These are phyloP conservation scores for Pisolithus orientalis DNA, from an alignment of 768 basidiomycete species.

Conservation along the genomic window DNA sequence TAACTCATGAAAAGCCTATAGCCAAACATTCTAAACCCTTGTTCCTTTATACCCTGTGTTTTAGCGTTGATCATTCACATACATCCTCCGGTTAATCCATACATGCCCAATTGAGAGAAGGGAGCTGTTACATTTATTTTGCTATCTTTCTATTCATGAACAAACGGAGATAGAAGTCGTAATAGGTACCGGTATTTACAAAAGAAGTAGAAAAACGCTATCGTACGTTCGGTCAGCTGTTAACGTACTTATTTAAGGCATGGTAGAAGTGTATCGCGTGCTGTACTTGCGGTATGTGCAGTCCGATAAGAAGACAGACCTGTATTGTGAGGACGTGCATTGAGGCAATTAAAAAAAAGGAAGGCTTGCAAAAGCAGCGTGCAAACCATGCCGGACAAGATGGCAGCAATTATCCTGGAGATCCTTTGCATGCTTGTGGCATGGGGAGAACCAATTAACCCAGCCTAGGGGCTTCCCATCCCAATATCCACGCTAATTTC, in stretches of 20 bases:
- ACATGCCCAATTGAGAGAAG: neutral
- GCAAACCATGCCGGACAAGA: neutral
- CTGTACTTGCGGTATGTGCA: neutral
- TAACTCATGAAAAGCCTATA: neutral
- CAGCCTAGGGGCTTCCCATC: constrained; percentile 24
- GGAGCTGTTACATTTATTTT: neutral
- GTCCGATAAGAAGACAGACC: neutral
- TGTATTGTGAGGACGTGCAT: neutral
- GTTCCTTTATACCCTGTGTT: too few species aligned
- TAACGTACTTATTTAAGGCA: neutral
- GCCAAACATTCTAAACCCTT: neutral
- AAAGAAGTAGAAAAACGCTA: neutral
- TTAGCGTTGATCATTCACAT: too few species aligned
- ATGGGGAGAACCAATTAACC: neutral
- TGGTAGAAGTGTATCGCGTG: neutral
- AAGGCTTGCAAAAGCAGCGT: neutral
- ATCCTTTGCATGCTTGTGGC: too few species aligned
- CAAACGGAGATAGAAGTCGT: neutral
- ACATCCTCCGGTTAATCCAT: too few species aligned
- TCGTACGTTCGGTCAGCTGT: neutral
- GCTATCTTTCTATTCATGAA: neutral
- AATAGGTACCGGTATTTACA: neutral
- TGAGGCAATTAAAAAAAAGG: neutral
- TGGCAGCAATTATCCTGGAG: neutral
- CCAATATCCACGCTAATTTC: constrained; percentile 27